Base-by-base conservation (phyloP, 352 stramenopile species). In the Globisporangium heterothallicum region DNA sequence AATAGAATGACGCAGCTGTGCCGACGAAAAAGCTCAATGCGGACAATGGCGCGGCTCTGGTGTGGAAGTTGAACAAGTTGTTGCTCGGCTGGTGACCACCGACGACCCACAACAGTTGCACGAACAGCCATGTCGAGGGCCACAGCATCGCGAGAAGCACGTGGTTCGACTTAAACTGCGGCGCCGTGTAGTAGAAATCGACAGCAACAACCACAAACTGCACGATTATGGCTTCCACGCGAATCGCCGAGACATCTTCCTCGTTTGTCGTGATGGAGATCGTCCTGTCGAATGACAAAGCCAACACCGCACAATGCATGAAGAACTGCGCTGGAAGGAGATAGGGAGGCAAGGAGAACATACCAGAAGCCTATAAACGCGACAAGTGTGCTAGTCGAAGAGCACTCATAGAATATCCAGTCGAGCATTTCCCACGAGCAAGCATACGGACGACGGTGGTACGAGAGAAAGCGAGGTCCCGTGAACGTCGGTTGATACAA, bases 371-470 rank as follows among this genome's bases (percentile, higher is more conserved):
- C 71, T 6, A 71, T 42, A 22, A 87, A 83, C 3, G 63, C 42
- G 24, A 77, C 63, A 32, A 84, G 47, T 4, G 70, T 61, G 22
- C 60, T 53, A 1, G 73, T 79, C 2, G 71, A 71, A 4, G 72
- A 83, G 18, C 72, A 72, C 47, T 89, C 70, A 49, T 74, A 81
- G 38, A 84, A 75, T 34, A 86, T 69, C 72, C 72, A 84, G 53
- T 84, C 75, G 24, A 86, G 47, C 50, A 84, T 80, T 30, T 84
- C 72, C 75, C 72, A 84, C 34, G 75, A 86, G 22, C 60, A 76
- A 21, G 68, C 57, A n/a, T 64, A 68, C 32, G 74, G 68, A 6
- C 66, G 66, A 52, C 70, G 72, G 19, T 76, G 70, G 44, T 81
- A 68, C 45, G 80, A 64, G 46, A 84, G 41, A 36, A 84, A 74